Percentiles rank a stretch among this genome's conserved stretches.
These are phyloP conservation scores for Cyanodermella asteris DNA, from an alignment of 2,329 filamentous ascomycete species.

Conservation along the genomic window DNA sequence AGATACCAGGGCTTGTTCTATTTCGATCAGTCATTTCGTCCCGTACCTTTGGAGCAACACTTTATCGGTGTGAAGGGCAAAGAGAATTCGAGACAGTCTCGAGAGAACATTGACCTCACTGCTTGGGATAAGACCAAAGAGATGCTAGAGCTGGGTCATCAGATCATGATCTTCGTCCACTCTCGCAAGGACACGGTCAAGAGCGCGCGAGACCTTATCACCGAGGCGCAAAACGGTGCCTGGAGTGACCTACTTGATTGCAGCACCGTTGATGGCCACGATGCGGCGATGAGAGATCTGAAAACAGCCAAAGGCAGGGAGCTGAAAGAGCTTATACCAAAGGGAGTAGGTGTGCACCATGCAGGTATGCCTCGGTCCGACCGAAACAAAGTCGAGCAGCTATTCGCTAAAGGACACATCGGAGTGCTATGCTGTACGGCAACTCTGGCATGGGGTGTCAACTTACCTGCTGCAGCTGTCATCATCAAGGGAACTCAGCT, in stretches of 20 bases:
- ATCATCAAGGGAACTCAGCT: conserved; percentile 96
- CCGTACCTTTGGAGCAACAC: conserved; percentile 89
- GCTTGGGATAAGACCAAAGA: conserved; percentile 87
- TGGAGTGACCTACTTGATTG: conserved; percentile 71
- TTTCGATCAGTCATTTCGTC: conserved; percentile 87
- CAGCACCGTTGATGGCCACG: conserved; percentile 53
- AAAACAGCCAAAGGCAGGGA: conserved; percentile 70
- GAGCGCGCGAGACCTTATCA: conserved; percentile 64
- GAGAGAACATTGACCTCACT: conserved; percentile 70
- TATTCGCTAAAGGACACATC: conserved; percentile 80
- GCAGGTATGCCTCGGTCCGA: conserved; percentile 91
- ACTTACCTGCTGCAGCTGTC: conserved; percentile 86
- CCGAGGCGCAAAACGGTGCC: conserved; percentile 65
- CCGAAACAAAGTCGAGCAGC: conserved; percentile 80
- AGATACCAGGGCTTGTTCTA: conserved; percentile 84
- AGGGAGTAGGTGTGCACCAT: conserved; percentile 87
- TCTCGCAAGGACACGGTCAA: conserved; percentile 83
- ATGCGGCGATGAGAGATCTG: conserved; percentile 61
- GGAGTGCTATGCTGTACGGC: conserved; percentile 97
- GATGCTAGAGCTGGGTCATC: conserved; percentile 81
- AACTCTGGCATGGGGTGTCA: conserved; percentile 95
- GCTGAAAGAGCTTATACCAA: conserved; percentile 67
- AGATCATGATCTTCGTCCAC: conserved; percentile 98
- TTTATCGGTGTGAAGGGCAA: conserved; percentile 95
- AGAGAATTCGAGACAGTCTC: conserved; percentile 53